A percentile compares a stretch with the other conserved stretches of the same genome.
Evolutionary conservation across 768 basidiomycete species (phyloP).

Genomic region (Pulveroboletus sp.): DNA sequence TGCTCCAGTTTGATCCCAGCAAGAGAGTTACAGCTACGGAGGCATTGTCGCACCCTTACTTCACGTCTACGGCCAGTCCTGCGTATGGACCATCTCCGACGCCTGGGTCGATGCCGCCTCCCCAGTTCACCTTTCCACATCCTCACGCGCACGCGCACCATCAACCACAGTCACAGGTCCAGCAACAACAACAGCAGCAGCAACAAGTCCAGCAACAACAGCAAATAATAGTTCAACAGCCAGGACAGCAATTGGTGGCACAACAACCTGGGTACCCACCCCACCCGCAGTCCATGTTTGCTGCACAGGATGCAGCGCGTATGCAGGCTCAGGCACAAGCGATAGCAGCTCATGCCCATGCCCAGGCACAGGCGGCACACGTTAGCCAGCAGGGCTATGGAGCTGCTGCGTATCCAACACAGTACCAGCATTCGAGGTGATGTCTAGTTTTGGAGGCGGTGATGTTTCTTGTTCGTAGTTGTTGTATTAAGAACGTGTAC

Average conservation of each 20-base stretch:
- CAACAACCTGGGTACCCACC: conserved; percentile 32
- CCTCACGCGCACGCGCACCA: conserved; percentile 51
- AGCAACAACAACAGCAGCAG: conserved; percentile 52
- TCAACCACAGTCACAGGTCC: conserved; percentile 40
- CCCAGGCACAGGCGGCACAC: conserved; percentile 34
- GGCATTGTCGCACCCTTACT: conserved; percentile 91
- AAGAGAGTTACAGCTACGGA: conserved; percentile 90
- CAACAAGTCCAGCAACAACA: conserved; percentile 43
- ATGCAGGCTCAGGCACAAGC: conserved; percentile 44
- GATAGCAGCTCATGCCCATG: conserved; percentile 39
- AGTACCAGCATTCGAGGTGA: conserved; percentile 33
- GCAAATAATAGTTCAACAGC: conserved; percentile 36
- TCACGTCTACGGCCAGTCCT: conserved; percentile 51
- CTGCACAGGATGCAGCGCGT: conserved; percentile 31
- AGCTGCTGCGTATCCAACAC: conserved; percentile 26
- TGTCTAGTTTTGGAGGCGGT: not conserved
- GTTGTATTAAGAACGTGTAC: conserved; percentile 2
- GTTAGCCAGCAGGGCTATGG: conserved; percentile 29
- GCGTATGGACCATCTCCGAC: conserved; percentile 33
- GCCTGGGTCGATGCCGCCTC: conserved; percentile 63
- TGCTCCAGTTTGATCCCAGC: conserved; percentile 94
- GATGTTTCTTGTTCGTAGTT: not conserved
- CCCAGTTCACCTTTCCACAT: conserved; percentile 66
- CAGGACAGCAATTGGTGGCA: conserved; percentile 37
- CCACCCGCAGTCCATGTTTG: conserved; percentile 33